Evolutionary conservation across 1,284 basidiomycete species (phyloP).

Genomic region (Schizophyllum commune): DNA sequence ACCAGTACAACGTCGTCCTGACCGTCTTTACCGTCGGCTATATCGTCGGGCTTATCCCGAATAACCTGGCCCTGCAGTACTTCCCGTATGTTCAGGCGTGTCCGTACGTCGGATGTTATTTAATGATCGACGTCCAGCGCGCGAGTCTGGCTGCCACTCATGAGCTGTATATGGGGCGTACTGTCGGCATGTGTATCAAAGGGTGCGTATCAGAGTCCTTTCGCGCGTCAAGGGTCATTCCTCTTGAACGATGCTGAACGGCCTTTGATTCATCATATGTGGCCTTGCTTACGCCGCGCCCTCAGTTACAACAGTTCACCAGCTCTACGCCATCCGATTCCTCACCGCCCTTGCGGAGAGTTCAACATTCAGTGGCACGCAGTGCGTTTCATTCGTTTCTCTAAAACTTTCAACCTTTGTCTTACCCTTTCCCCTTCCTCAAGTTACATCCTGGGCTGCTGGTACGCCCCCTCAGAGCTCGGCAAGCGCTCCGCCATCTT

Average conservation of each 20-base stretch:
- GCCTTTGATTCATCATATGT: conserved; percentile 46
- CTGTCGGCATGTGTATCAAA: neutral
- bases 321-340: conserved; percentile 70
- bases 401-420: conserved; percentile 14
- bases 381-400: conserved; percentile 16
- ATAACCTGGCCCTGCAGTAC: conserved; percentile 24
- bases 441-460: conserved; percentile 12
- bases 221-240: neutral
- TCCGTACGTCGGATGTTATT: conserved; percentile 36
- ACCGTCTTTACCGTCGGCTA: conserved; percentile 70
- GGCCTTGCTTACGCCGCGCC: conserved; percentile 1
- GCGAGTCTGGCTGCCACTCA: conserved; percentile 57
- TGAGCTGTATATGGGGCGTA: conserved; percentile 60
- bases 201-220: neutral
- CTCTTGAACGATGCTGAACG: conserved; percentile 46
- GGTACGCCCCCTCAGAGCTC: conserved; percentile 1
- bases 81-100: neutral
- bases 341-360: conserved; percentile 69
- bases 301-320: conserved; percentile 8
- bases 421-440: neutral
- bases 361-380: conserved; percentile 70
- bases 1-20: conserved; percentile 35
- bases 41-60: conserved; percentile 66
- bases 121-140: conserved; percentile 53
- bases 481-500: conserved; percentile 12